These are phyloP conservation scores for Colletotrichum karsti DNA, from an alignment of 2,329 filamentous ascomycete genomes.

Conservation along the genomic window DNA sequence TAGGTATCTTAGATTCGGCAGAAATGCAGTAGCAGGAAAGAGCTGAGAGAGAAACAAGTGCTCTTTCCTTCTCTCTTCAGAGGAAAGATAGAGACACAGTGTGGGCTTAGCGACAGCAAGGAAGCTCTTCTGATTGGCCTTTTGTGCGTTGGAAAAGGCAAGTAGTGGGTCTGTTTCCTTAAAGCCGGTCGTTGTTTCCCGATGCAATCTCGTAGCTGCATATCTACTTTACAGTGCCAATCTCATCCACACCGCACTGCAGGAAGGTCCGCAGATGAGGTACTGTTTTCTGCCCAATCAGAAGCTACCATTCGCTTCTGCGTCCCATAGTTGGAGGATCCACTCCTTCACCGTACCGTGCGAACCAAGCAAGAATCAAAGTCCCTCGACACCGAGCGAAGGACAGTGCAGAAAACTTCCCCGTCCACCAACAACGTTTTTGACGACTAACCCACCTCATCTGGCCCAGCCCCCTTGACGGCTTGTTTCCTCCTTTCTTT, in stretches of 20 bases:
- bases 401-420: slow-evolving; percentile 10
- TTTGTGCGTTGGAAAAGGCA: no score
- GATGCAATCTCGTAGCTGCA: no score
- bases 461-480: neutral
- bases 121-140: no score
- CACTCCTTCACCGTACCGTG: slow-evolving; percentile 25
- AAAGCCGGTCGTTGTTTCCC: no score
- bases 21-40: no score
- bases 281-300: slow-evolving; percentile 4
- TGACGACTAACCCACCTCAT: neutral
- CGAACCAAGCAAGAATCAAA: neutral
- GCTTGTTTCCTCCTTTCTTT: slow-evolving; percentile 24
- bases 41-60: no score
- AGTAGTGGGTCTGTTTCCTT: no score
- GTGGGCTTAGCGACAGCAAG: no score
- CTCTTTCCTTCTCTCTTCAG: no score
- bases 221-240: neutral
- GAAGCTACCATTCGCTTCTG: neutral
- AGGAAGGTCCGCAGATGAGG: neutral
- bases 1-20: no score
- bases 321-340: neutral
- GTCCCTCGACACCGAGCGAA: neutral
- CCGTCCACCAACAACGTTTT: neutral
- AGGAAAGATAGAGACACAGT: no score
- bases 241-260: neutral